phyloP scores from a whole-genome alignment of 441 rosid species.

The Theobroma grandiflorum region DNA sequence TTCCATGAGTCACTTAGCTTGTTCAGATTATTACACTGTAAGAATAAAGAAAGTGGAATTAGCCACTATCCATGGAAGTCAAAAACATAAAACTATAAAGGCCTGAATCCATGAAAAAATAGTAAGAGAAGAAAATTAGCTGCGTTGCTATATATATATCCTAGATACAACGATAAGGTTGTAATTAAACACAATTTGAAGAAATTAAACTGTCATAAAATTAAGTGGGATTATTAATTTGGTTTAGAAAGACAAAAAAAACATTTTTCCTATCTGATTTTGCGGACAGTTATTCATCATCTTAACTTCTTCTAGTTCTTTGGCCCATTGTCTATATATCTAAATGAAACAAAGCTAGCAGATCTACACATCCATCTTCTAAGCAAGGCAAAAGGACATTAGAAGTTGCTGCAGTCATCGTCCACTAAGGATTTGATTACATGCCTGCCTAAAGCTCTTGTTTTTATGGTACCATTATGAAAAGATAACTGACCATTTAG shows the following conservation, averaged over 20 bases:
- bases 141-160: too few relatives aligned
- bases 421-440: not conserved
- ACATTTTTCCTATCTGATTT: not conserved
- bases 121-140: not conserved
- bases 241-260: not conserved
- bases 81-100: not conserved
- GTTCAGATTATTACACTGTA: conserved; percentile 40
- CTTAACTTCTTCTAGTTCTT: not conserved
- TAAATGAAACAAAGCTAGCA: too few relatives aligned
- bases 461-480: not conserved
- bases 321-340: too few relatives aligned
- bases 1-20: conserved; percentile 28
- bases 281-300: not conserved
- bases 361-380: not conserved
- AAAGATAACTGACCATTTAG: not conserved
- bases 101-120: not conserved
- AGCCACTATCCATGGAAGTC: not conserved
- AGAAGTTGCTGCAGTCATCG: not conserved
- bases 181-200: not conserved
- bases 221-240: too few relatives aligned
- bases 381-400: not conserved
- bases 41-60: not conserved
- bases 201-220: not conserved
- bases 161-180: not conserved
- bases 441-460: not conserved